Evolutionary conservation across 2,329 filamentous ascomycete species (phyloP).

Genomic region (Rutstroemia sp.): DNA sequence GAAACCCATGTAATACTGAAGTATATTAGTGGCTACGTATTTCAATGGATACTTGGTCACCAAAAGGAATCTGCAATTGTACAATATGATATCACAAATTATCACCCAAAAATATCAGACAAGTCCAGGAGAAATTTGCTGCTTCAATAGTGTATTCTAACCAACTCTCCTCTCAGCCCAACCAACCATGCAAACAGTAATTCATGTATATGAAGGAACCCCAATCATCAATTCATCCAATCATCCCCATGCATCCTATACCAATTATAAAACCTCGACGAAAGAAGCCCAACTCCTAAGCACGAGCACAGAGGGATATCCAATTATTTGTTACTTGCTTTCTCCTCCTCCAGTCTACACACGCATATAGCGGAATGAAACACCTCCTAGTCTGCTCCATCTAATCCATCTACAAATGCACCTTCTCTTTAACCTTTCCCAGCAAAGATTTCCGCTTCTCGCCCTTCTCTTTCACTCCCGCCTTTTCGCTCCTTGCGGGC

Average conservation of each 20-base stretch:
- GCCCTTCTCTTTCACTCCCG: neutral
- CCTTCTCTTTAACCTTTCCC: constrained; percentile 6
- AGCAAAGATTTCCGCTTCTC: constrained; percentile 1
- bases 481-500: neutral
- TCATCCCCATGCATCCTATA: too few species aligned
- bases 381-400: neutral
- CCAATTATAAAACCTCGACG: neutral
- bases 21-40: too few species aligned
- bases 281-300: neutral
- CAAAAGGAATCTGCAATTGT: too few species aligned
- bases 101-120: neutral
- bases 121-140: too few species aligned
- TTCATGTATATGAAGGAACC: neutral
- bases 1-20: too few species aligned
- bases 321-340: too few species aligned
- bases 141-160: too few species aligned
- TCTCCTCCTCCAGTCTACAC: neutral
- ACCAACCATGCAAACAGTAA: too few species aligned
- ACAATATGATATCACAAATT: neutral
- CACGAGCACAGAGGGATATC: too few species aligned
- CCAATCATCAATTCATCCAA: neutral
- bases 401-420: neutral
- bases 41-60: too few species aligned
- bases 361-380: neutral
- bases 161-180: neutral